Evolutionary conservation across 2,329 filamentous ascomycete species (phyloP), one percentile per base, ranked within the genome.

Genomic region (Phialophora chinensis): DNA sequence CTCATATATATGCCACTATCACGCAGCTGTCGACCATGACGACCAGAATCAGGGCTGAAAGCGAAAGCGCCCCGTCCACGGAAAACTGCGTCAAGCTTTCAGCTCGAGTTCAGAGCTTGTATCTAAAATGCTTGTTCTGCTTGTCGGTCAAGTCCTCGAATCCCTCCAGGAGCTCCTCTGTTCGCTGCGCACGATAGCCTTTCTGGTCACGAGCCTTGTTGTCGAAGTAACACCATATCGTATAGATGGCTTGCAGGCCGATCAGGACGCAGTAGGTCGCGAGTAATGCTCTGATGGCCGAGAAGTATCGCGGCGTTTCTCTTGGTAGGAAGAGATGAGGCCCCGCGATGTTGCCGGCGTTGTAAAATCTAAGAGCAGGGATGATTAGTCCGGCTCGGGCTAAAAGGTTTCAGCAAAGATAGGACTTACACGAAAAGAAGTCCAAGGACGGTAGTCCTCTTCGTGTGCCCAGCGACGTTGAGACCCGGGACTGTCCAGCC

Each of bases 391-490:
- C 14, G 33, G 14, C 31, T 42, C 27, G 47, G 29, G 31, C 50
- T n/a, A 4, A 2, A 14, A 33, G 4, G 17, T 17, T 20, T 49
- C 20, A 4, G 4, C 27, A 20, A 60, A 60, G 42, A 12, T 1
- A 10, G 47, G 3, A 62, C 64, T 14, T 66, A 66, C 64, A 53
- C 35, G 68, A 85, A 85, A 78, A 82, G 84, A 20, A 84, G 66
- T 0, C 83, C 83, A 29, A 83, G 82, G 0, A 83, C 80, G 0
- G 81, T 78, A 10, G 78, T 80, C 38, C 84, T 79, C 74, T 85
- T 85, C 1, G 83, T 85, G 69, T 86, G 83, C 0, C 83, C 83
- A 0, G 82, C 79, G 12, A 81, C 74, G 68, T 78, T 83, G n/a
- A 79, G 75, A 2, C 78, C 81, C 12, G 84, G 78, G 0, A 85